phyloP scores from a whole-genome alignment of 2,329 filamentous ascomycete species.

The Malbranchea zuffiana region DNA sequence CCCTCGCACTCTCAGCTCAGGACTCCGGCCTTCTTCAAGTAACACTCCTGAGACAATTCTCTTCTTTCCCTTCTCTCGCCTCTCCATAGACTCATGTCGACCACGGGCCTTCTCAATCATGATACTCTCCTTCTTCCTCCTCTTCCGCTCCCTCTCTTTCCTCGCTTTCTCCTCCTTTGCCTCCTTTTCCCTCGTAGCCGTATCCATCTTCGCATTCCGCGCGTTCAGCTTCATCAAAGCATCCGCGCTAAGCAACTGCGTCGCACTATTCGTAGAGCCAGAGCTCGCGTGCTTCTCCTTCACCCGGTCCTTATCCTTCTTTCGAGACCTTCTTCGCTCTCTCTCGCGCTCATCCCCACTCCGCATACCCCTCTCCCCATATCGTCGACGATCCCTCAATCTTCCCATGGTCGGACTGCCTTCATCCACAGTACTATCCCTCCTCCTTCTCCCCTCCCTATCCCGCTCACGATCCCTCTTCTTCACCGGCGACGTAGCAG shows the following conservation, averaged over 20 bases:
- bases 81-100: slow-evolving; percentile 13
- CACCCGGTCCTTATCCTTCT: slow-evolving; percentile 12
- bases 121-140: slow-evolving; percentile 15
- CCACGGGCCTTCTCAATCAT: slow-evolving; percentile 14
- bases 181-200: slow-evolving; percentile 35
- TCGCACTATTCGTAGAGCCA: slow-evolving; percentile 34
- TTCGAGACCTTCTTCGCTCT: slow-evolving; percentile 11
- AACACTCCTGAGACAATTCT: slow-evolving; percentile 60
- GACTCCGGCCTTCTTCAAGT: slow-evolving; percentile 52
- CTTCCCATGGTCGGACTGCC: slow-evolving; percentile 19
- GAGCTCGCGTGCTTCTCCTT: slow-evolving; percentile 31
- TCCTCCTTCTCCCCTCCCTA: slow-evolving; percentile 24
- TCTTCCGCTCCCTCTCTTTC: slow-evolving; percentile 28
- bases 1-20: slow-evolving; percentile 43
- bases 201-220: slow-evolving; percentile 46
- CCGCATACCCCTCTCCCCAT: slow-evolving; percentile 13
- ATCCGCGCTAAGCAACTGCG: slow-evolving; percentile 39
- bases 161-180: slow-evolving; percentile 21
- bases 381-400: slow-evolving; percentile 20
- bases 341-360: slow-evolving; percentile 6
- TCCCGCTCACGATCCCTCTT: slow-evolving; percentile 26
- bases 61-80: slow-evolving; percentile 34
- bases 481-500: slow-evolving; percentile 28
- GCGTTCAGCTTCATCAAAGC: slow-evolving; percentile 57
- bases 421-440: slow-evolving; percentile 21